These are phyloP conservation scores for Phytopythium ostracodes DNA, from an alignment of 352 stramenopile genomes.

Conservation along the genomic window DNA sequence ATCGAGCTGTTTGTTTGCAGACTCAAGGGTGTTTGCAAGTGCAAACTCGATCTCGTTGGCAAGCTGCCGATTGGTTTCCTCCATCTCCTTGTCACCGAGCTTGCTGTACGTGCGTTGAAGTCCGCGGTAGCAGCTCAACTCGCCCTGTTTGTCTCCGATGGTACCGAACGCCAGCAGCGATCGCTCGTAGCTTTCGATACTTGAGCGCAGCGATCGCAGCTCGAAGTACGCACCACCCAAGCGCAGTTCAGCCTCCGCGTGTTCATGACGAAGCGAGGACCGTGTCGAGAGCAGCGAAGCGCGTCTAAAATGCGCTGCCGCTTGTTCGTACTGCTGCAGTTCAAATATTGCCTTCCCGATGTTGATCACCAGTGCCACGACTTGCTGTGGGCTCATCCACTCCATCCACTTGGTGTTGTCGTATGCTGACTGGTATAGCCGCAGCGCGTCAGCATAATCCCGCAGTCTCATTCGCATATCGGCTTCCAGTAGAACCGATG, in stretches of 20 bases:
- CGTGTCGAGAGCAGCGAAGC: slow-evolving; percentile 33
- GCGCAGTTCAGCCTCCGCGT: slow-evolving; percentile 29
- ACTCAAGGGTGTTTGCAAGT: slow-evolving; percentile 42
- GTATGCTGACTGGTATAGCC: slow-evolving; percentile 37
- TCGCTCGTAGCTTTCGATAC: slow-evolving; percentile 53
- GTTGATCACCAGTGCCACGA: slow-evolving; percentile 29
- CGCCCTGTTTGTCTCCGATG: slow-evolving; percentile 31
- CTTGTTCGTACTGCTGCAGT: slow-evolving; percentile 49
- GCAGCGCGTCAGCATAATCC: slow-evolving; percentile 38
- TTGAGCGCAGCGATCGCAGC: slow-evolving; percentile 35
- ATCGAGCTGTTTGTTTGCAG: slow-evolving; percentile 30
- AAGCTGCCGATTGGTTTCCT: slow-evolving; percentile 30
- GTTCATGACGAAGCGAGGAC: slow-evolving; percentile 17
- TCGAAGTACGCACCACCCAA: slow-evolving; percentile 36
- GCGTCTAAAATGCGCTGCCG: slow-evolving; percentile 41
- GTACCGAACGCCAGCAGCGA: slow-evolving; percentile 52
- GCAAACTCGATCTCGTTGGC: slow-evolving; percentile 70
- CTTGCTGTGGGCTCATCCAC: slow-evolving; percentile 25
- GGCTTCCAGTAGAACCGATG: slow-evolving; percentile 44
- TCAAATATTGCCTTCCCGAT: slow-evolving; percentile 31
- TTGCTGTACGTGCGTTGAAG: slow-evolving; percentile 42
- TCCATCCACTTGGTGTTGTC: slow-evolving; percentile 35
- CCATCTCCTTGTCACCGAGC: slow-evolving; percentile 53
- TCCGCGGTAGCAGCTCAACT: slow-evolving; percentile 54
- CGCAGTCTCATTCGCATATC: slow-evolving; percentile 54